These are phyloP conservation scores for Pyricularia sp. DNA, from an alignment of 2,329 filamentous ascomycete species.

Conservation along the genomic window DNA sequence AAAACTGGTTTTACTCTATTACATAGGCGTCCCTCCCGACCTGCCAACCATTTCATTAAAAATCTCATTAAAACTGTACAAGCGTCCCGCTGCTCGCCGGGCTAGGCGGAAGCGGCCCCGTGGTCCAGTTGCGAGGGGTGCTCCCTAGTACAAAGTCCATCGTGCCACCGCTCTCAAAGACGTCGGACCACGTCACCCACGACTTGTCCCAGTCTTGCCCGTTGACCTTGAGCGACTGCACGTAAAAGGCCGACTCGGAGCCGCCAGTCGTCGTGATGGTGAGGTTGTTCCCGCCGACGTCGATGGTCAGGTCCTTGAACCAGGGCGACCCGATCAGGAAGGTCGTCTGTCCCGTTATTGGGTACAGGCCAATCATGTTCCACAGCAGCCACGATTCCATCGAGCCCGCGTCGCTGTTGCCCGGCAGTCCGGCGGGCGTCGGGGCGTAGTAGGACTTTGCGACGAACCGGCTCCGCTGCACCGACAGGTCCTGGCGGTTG, in stretches of 20 bases:
- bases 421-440: constrained; percentile 48
- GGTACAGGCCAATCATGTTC: constrained; percentile 61
- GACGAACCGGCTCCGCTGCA: constrained; percentile 46
- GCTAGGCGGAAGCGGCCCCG: constrained; percentile 45
- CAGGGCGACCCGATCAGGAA: constrained; percentile 59
- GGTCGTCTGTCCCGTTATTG: constrained; percentile 57
- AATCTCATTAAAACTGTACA: background rate
- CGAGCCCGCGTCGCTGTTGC: constrained; percentile 62
- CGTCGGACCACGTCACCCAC: constrained; percentile 57
- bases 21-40: no score
- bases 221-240: constrained; percentile 59
- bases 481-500: constrained; percentile 50
- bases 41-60: background rate
- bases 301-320: constrained; percentile 50
- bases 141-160: constrained; percentile 54
- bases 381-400: constrained; percentile 65
- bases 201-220: constrained; percentile 50
- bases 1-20: background rate
- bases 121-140: constrained; percentile 46
- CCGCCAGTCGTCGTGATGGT: constrained; percentile 43
- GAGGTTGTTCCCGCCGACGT: constrained; percentile 47
- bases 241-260: constrained; percentile 36
- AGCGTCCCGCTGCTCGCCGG: constrained; percentile 12
- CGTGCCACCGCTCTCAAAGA: constrained; percentile 54
- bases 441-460: constrained; percentile 51